Evolutionary conservation across 176 grass and related monocot species (phyloP), one percentile per base, ranked within the genome.

Genomic region (Hyparrhenia diplandra): DNA sequence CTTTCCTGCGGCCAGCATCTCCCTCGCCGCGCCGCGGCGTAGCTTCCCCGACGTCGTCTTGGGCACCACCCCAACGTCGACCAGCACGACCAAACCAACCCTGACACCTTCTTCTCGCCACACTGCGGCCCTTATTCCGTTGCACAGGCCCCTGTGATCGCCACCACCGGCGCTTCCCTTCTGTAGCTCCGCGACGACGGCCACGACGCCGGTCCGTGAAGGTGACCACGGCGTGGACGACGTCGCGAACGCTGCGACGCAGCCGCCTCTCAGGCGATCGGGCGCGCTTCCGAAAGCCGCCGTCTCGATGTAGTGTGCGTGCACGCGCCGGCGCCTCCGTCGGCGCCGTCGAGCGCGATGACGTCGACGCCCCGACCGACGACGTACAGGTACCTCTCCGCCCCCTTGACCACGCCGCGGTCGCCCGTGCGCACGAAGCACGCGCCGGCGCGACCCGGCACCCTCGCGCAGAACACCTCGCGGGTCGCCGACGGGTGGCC

Each of bases 31-130:
- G 52, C 77, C 85, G 13, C 91, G 88, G 35, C 77, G 85, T 52
- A 87, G 46, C 85, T 93, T 93, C 62, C 91, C 91, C 17, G 87
- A 93, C 34, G 91, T 89, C 8, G 91, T 87, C 74, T 89, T 93
- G 1, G 91, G 87, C 69, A 93, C 63, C 18, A 11, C 65, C 51
- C 87, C 87, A 13, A 43, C 65, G 23, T 54, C 54, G 34, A 93
- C 87, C 10, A 93, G 52, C 85, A 72, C 24, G 6, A 90, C 76
- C 87, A 70, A 40, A 6, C 82, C 74, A 58, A 93, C 78, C 35
- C 36, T 31, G 13, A 82, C 85, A 0, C 74, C 69, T 14, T 85
- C 91, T 23, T 75, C 81, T 65, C 34, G 64, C 91, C 62, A 49
- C 45, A 82, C 85, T 0, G 78, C 73, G 8, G 42, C 35, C 71